phyloP scores from a whole-genome alignment of 768 basidiomycete species.

The Collybia sordida region DNA sequence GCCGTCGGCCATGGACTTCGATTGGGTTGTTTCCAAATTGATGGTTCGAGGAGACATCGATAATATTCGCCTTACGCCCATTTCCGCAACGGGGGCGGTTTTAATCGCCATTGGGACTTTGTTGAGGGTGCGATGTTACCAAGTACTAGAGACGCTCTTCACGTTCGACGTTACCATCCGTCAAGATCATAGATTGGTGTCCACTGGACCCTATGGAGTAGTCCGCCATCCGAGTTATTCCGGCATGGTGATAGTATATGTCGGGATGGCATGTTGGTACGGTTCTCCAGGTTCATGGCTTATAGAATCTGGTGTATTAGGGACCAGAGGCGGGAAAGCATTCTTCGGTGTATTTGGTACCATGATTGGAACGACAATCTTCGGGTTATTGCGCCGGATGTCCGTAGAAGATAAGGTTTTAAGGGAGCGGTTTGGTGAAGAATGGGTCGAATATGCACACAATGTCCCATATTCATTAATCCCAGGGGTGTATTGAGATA shows the following conservation, averaged over 20 bases:
- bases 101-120: slow-evolving; percentile 25
- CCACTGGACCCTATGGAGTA: slow-evolving; percentile 28
- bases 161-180: slow-evolving; percentile 38
- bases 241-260: slow-evolving; percentile 20
- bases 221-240: slow-evolving; percentile 35
- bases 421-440: not conserved
- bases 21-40: not conserved
- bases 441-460: slow-evolving; percentile 7
- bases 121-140: slow-evolving; percentile 29
- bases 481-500: slow-evolving; percentile 7
- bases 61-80: slow-evolving; percentile 13
- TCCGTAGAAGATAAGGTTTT: not conserved
- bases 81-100: slow-evolving; percentile 28
- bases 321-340: not conserved
- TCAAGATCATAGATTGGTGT: slow-evolving; percentile 25
- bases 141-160: slow-evolving; percentile 34
- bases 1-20: not conserved
- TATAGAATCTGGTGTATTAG: not conserved
- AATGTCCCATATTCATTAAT: slow-evolving; percentile 12
- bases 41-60: not conserved
- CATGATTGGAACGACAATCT: not conserved
- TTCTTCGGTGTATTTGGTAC: not conserved
- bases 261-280: slow-evolving; percentile 29
- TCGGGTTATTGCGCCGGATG: not conserved
- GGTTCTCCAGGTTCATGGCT: slow-evolving; percentile 10